These are phyloP conservation scores for Arthrinium puccinioides DNA, from an alignment of 2,329 filamentous ascomycete genomes.

Conservation along the genomic window DNA sequence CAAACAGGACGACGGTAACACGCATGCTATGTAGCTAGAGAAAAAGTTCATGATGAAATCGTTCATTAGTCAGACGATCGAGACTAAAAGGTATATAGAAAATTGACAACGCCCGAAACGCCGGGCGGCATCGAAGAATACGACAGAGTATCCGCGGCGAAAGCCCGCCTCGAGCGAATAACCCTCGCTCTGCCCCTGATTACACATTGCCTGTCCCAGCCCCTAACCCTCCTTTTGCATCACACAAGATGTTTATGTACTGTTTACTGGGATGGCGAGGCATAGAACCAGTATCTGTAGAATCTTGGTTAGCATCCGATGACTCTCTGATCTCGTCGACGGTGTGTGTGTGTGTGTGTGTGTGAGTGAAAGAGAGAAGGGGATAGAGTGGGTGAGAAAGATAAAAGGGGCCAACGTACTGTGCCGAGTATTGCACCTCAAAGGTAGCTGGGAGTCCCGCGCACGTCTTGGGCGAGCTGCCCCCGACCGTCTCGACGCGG, in stretches of 20 bases:
- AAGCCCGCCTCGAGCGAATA: too few species aligned
- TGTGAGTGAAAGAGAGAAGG: constrained; percentile 9
- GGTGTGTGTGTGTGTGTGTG: background rate
- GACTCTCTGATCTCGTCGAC: too few species aligned
- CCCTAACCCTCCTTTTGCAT: too few species aligned
- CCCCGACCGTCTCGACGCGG: constrained; percentile 77
- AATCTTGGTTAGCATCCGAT: constrained; percentile 1
- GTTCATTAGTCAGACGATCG: too few species aligned
- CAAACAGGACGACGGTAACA: too few species aligned
- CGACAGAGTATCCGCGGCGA: too few species aligned
- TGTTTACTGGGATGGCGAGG: too few species aligned
- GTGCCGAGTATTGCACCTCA: constrained; percentile 71
- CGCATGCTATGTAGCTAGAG: too few species aligned
- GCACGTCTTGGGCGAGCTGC: constrained; percentile 68
- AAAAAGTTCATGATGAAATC: too few species aligned
- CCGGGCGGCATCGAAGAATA: background rate
- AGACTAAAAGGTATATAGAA: background rate
- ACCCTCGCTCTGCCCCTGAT: too few species aligned
- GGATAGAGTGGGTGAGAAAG: background rate
- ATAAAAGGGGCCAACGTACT: constrained; percentile 55
- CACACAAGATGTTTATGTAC: too few species aligned
- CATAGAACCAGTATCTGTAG: constrained; percentile 23
- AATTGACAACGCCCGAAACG: constrained; percentile 1
- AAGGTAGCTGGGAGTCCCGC: constrained; percentile 56
- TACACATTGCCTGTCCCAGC: too few species aligned